Evolutionary conservation across 1,139 yeast genomes (phyloP).

Genomic region (Scheffersomyces titani): DNA sequence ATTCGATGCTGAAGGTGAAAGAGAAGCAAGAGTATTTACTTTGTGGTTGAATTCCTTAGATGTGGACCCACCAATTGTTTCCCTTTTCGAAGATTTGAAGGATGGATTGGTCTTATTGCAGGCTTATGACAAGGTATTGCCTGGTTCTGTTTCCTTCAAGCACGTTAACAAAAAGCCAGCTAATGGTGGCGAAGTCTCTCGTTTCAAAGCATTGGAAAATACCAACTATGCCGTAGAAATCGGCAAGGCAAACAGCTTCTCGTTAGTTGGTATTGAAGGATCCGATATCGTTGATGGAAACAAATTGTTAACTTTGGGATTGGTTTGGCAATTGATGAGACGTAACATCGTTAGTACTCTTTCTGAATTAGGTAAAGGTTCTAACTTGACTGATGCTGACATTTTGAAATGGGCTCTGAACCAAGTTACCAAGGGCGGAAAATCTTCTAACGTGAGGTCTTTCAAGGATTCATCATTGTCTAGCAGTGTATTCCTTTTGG

Average conservation of each 20-base stretch:
- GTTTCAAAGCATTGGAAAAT: constrained; percentile 94
- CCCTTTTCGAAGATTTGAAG: constrained; percentile 89
- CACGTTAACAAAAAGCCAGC: constrained; percentile 82
- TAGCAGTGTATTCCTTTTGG: constrained; percentile 79
- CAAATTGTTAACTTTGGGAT: constrained; percentile 85
- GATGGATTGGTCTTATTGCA: constrained; percentile 89
- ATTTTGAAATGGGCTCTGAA: constrained; percentile 93
- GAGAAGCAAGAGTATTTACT: constrained; percentile 98
- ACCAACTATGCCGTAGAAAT: constrained; percentile 95
- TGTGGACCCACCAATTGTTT: constrained; percentile 91
- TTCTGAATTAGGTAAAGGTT: constrained; percentile 68
- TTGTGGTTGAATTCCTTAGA: constrained; percentile 96
- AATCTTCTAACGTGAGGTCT: constrained; percentile 65
- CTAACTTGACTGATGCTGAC: constrained; percentile 72
- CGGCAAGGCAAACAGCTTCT: constrained; percentile 89
- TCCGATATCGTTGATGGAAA: constrained; percentile 96
- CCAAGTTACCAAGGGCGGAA: constrained; percentile 84
- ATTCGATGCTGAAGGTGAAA: constrained; percentile 98
- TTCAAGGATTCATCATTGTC: constrained; percentile 81
- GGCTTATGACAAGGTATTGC: constrained; percentile 94
- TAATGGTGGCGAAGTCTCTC: constrained; percentile 69
- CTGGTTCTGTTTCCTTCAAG: constrained; percentile 81
- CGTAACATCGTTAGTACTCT: constrained; percentile 87
- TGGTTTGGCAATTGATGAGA: constrained; percentile 99
- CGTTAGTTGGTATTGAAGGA: constrained; percentile 97